These are phyloP conservation scores for Cordyceps sp. DNA, from an alignment of 2,329 filamentous ascomycete genomes.

Conservation along the genomic window DNA sequence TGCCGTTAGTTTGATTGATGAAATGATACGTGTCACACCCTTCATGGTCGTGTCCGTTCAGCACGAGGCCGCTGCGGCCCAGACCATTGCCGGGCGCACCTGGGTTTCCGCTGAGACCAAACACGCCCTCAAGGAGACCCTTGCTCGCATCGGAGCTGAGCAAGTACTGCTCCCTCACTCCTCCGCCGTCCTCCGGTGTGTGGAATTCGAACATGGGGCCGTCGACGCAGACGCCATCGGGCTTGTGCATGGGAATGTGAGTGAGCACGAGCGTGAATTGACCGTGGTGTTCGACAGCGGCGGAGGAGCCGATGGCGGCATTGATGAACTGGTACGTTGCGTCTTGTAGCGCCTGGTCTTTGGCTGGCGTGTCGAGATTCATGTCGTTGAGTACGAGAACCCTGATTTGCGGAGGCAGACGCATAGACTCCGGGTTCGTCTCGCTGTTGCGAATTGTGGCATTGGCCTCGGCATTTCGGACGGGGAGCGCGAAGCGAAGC, in stretches of 20 bases:
- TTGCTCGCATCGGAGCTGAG: slow-evolving; percentile 56
- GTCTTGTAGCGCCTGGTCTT: slow-evolving; percentile 48
- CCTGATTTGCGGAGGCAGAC: slow-evolving; percentile 51
- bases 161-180: slow-evolving; percentile 82
- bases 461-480: slow-evolving; percentile 20
- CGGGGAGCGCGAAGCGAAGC: slow-evolving; percentile 50
- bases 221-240: slow-evolving; percentile 68
- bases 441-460: slow-evolving; percentile 24
- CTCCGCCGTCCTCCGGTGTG: slow-evolving; percentile 42
- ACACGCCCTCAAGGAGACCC: slow-evolving; percentile 70
- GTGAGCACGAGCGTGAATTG: slow-evolving; percentile 76
- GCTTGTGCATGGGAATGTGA: slow-evolving; percentile 81
- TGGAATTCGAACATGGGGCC: slow-evolving; percentile 72
- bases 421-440: slow-evolving; percentile 27
- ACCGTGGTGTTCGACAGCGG: slow-evolving; percentile 42
- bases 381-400: slow-evolving; percentile 82
- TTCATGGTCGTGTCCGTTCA: slow-evolving; percentile 91
- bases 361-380: slow-evolving; percentile 76
- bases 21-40: slow-evolving; percentile 86
- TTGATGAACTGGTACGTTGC: slow-evolving; percentile 67
- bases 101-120: slow-evolving; percentile 53
- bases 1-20: slow-evolving; percentile 43
- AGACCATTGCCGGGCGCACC: slow-evolving; percentile 41
- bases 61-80: slow-evolving; percentile 59
- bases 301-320: slow-evolving; percentile 43